These are phyloP conservation scores for Lactifluus subvellereus DNA, from an alignment of 768 basidiomycete genomes.

Conservation along the genomic window DNA sequence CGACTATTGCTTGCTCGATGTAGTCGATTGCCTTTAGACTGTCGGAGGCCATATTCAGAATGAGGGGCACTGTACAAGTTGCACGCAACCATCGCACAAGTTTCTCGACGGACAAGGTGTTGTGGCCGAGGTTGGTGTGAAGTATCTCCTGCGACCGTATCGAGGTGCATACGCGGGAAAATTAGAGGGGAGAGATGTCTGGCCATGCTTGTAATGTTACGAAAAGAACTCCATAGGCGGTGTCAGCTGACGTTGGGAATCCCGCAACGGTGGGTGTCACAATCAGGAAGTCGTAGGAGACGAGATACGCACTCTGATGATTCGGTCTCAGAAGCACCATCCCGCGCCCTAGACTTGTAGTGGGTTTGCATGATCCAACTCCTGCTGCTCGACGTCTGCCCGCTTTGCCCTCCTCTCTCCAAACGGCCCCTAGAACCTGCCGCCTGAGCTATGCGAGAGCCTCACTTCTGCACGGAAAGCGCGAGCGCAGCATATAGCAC, in stretches of 20 bases:
- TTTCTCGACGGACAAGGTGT: constrained; percentile 65
- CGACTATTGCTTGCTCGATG: constrained; percentile 69
- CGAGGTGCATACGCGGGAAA: constrained; percentile 18
- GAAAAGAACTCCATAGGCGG: constrained; percentile 51
- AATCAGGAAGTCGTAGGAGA: too few relatives aligned
- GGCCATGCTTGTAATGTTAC: constrained; percentile 60
- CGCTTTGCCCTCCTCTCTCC: too few relatives aligned
- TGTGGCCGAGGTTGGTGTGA: constrained; percentile 60
- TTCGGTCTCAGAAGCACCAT: too few relatives aligned
- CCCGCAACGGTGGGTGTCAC: too few relatives aligned
- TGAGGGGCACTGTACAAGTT: constrained; percentile 73
- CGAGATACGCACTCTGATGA: too few relatives aligned
- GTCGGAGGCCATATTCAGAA: constrained; percentile 59
- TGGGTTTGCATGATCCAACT: too few relatives aligned
- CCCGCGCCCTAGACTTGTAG: too few relatives aligned
- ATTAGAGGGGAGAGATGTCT: constrained; percentile 15
- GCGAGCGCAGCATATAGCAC: too few relatives aligned
- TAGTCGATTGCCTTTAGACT: constrained; percentile 73
- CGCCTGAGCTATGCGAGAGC: too few relatives aligned
- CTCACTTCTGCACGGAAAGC: too few relatives aligned
- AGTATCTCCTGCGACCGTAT: constrained; percentile 58
- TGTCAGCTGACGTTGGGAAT: constrained; percentile 12
- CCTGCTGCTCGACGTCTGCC: too few relatives aligned
- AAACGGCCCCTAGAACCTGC: too few relatives aligned
- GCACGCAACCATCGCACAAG: constrained; percentile 87